Conservation (phyloP, 805 yeast species). For the Yarrowia sp. region DNA sequence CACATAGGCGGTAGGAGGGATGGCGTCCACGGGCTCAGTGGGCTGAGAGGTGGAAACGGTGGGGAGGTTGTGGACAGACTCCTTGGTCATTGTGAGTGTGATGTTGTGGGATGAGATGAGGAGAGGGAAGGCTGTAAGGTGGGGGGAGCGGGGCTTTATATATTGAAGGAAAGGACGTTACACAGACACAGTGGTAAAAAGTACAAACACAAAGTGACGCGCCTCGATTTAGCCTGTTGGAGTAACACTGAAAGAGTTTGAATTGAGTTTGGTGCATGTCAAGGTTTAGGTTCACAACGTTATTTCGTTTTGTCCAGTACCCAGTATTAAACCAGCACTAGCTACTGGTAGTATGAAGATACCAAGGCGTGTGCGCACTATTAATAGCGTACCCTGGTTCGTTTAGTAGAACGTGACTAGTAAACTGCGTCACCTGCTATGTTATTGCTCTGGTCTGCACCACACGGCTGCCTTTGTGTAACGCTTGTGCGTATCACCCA, state of each 20-base stretch:
- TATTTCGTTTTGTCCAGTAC: no score
- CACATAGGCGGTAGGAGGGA: constrained; percentile 23
- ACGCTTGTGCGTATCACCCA: constrained; percentile 1
- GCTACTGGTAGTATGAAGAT: no score
- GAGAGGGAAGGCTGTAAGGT: neutral
- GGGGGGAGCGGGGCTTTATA: neutral
- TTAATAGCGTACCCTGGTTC: no score
- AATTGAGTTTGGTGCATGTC: neutral
- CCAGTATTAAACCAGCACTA: no score
- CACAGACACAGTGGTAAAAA: neutral
- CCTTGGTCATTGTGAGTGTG: constrained; percentile 3
- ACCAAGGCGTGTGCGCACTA: no score
- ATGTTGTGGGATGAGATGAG: neutral
- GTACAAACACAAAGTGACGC: neutral
- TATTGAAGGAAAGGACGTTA: neutral
- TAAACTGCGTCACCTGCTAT: no score
- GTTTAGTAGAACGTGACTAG: no score
- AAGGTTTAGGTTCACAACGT: neutral
- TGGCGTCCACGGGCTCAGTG: constrained; percentile 14
- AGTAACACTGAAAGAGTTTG: neutral
- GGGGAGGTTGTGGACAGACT: constrained; percentile 15
- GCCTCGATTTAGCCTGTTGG: neutral
- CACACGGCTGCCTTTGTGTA: constrained; percentile 13
- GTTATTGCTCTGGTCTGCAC: neutral
- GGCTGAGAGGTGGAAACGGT: constrained; percentile 14